Evolutionary conservation across 2,329 filamentous ascomycete species (phyloP).

Genomic region (Ophiocordyceps camponoti-leonardi): DNA sequence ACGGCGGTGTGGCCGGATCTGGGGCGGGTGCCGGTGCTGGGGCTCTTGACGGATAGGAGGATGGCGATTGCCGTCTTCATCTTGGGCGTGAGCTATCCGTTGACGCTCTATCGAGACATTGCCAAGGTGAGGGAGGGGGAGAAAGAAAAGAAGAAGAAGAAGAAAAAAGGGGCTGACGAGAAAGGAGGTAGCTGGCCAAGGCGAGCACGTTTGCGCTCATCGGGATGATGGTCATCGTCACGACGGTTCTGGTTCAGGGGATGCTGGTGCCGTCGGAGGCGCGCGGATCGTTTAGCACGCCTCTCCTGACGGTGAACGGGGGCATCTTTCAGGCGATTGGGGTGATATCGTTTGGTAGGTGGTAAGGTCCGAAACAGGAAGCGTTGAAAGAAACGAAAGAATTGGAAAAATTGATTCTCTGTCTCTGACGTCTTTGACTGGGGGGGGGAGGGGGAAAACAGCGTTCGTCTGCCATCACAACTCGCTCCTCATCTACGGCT

Average conservation of each 20-base stretch:
- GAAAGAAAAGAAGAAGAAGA: neutral
- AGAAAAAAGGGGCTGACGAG: neutral
- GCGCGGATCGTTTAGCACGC: slow-evolving; percentile 52
- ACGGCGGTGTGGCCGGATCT: slow-evolving; percentile 66
- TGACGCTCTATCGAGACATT: slow-evolving; percentile 92
- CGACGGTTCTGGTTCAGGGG: slow-evolving; percentile 77
- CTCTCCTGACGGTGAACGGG: slow-evolving; percentile 60
- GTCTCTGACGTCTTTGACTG: too few species aligned
- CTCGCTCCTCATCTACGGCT: slow-evolving; percentile 92
- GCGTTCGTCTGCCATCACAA: slow-evolving; percentile 76
- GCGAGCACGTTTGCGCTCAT: slow-evolving; percentile 84
- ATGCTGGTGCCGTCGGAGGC: slow-evolving; percentile 53
- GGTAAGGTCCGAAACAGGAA: neutral
- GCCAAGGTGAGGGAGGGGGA: slow-evolving; percentile 52
- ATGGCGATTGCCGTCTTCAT: slow-evolving; percentile 81
- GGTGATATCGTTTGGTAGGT: slow-evolving; percentile 86
- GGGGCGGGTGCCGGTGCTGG: slow-evolving; percentile 54
- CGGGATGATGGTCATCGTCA: slow-evolving; percentile 80
- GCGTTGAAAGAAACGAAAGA: neutral
- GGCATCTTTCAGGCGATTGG: slow-evolving; percentile 93
- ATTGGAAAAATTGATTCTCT: too few species aligned
- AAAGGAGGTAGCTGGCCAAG: slow-evolving; percentile 60
- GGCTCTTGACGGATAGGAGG: slow-evolving; percentile 64
- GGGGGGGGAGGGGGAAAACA: too few species aligned
- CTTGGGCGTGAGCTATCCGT: slow-evolving; percentile 70